Percentiles rank a stretch among this genome's conserved stretches.
These are phyloP conservation scores for Rubia balearica DNA, from an alignment of 305 asterid species.

Conservation along the genomic window DNA sequence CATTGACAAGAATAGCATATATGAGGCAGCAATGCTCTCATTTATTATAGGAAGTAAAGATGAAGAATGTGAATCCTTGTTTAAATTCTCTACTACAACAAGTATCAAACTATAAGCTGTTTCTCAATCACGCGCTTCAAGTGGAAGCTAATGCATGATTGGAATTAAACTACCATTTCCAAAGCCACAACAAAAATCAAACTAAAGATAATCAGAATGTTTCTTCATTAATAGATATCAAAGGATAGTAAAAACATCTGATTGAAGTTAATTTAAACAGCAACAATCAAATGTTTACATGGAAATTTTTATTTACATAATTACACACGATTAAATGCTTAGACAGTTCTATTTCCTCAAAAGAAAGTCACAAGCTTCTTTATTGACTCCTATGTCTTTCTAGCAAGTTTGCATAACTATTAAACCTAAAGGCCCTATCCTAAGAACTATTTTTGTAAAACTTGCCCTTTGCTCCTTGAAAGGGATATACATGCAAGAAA, in stretches of 20 bases:
- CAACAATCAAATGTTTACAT: too few relatives aligned
- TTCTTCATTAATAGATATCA: background rate
- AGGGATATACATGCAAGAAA: background rate
- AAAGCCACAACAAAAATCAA: background rate
- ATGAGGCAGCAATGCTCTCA: background rate
- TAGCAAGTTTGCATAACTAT: too few relatives aligned
- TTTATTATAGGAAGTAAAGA: background rate
- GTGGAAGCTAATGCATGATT: background rate
- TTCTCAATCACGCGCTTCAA: background rate
- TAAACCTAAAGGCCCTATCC: background rate
- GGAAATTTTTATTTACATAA: too few relatives aligned
- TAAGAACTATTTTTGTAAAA: background rate
- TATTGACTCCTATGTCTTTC: too few relatives aligned
- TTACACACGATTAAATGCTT: too few relatives aligned
- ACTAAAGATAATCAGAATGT: background rate
- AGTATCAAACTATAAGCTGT: background rate
- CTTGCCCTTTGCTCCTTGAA: background rate
- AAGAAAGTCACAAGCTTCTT: too few relatives aligned
- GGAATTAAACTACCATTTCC: background rate
- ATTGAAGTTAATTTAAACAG: background rate
- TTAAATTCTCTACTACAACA: background rate
- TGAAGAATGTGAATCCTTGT: background rate
- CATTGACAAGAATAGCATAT: conserved; percentile 1
- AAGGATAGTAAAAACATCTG: background rate
- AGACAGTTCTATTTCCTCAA: too few relatives aligned